phyloP scores from a whole-genome alignment of 352 stramenopile genomes.

The Plasmopara muralis region DNA sequence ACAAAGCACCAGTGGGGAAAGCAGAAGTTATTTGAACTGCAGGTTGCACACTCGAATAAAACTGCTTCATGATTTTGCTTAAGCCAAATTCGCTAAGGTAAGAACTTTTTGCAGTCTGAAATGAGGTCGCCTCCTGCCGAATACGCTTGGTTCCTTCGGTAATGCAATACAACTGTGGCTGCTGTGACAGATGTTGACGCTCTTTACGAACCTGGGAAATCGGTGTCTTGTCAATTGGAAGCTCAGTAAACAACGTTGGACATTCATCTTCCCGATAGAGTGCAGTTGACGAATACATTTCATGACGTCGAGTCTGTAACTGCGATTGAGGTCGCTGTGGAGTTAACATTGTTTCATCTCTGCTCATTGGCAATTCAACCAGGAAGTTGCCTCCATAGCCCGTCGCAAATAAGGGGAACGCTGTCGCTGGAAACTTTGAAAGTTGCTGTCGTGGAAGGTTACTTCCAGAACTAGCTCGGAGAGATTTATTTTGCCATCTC shows the following conservation, averaged over 20 bases:
- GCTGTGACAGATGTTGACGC: conserved; percentile 7
- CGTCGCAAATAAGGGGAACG: conserved; percentile 2
- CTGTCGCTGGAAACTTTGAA: neutral
- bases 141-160: conserved; percentile 1
- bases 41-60: conserved; percentile 1
- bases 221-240: conserved; percentile 3
- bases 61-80: conserved; percentile 11
- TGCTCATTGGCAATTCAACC: neutral
- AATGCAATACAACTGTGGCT: conserved; percentile 11
- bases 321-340: conserved; percentile 11
- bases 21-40: neutral
- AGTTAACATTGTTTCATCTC: conserved; percentile 10
- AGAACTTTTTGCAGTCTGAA: conserved; percentile 1
- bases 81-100: conserved; percentile 12
- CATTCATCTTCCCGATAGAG: conserved; percentile 9
- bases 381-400: conserved; percentile 3
- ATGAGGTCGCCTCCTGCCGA: neutral
- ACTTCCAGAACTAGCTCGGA: neutral
- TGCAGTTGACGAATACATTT: neutral
- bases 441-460: conserved; percentile 5
- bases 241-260: conserved; percentile 3
- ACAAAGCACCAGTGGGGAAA: conserved; percentile 1
- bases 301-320: conserved; percentile 9
- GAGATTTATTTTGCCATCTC: neutral
- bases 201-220: conserved; percentile 4